Percentiles rank a stretch among this genome's conserved stretches.
These are phyloP conservation scores for Populus hybrid DNA, from an alignment of 441 rosid species.

Conservation along the genomic window DNA sequence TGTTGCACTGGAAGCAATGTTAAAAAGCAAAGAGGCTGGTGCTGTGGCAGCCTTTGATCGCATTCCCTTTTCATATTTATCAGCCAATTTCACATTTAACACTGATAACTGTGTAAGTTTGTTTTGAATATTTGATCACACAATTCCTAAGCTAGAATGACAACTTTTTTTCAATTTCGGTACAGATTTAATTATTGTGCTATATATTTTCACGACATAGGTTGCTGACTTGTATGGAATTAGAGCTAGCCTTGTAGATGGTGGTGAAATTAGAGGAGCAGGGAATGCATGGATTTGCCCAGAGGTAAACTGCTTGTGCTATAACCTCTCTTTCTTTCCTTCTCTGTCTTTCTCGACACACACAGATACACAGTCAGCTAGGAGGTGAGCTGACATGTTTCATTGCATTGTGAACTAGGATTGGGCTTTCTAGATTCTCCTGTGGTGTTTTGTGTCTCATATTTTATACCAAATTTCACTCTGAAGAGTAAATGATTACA, in stretches of 20 bases:
- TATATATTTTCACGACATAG: constrained; percentile 39
- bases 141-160: not conserved
- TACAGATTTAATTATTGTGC: not conserved
- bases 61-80: constrained; percentile 94
- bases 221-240: constrained; percentile 99
- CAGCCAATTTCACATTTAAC: constrained; percentile 98
- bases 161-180: constrained; percentile 6
- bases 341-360: not conserved
- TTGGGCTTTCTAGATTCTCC: not conserved
- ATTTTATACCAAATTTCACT: not conserved
- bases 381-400: not conserved
- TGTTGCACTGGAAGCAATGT: constrained; percentile 83
- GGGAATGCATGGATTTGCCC: constrained; percentile 99
- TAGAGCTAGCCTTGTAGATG: constrained; percentile 99
- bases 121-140: constrained; percentile 13
- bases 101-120: constrained; percentile 90
- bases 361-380: not conserved
- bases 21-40: constrained; percentile 96
- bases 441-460: not conserved
- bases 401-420: not conserved
- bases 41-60: constrained; percentile 99
- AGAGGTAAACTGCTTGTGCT: constrained; percentile 53
- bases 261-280: constrained; percentile 99
- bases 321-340: not conserved
- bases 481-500: not conserved